phyloP scores from a whole-genome alignment of 2,329 filamentous ascomycete genomes.

The Xylaria sp. region DNA sequence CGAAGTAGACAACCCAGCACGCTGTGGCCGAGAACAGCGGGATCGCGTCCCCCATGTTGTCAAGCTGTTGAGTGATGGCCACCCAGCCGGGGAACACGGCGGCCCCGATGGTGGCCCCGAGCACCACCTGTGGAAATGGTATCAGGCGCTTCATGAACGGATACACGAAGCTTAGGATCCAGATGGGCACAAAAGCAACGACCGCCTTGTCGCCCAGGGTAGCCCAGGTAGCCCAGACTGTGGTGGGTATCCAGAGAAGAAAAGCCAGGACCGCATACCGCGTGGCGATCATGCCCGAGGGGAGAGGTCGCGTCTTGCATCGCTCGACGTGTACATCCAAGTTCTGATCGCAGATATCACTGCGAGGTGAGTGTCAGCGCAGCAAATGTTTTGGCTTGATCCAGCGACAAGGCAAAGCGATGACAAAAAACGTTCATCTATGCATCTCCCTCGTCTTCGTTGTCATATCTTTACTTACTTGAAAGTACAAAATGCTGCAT shows the following conservation, averaged over 20 bases:
- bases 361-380: not conserved
- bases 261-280: not conserved
- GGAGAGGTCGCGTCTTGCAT: not conserved
- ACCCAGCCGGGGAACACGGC: not conserved
- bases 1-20: not conserved
- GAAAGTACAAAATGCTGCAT: not conserved
- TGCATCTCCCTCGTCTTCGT: not conserved
- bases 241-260: not conserved
- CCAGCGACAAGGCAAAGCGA: not conserved
- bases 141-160: not conserved
- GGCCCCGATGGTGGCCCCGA: not conserved
- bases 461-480: not conserved
- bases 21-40: not conserved
- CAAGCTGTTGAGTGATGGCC: not conserved
- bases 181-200: not conserved
- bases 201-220: not conserved
- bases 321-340: not conserved
- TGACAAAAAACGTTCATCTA: not conserved
- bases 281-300: not conserved
- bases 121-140: not conserved
- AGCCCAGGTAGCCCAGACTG: not conserved
- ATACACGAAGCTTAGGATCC: not conserved
- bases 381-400: not conserved
- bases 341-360: not conserved
- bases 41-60: not conserved